These are phyloP conservation scores for Phaffomyces antillensis DNA, from an alignment of 805 yeast genomes.

Conservation along the genomic window DNA sequence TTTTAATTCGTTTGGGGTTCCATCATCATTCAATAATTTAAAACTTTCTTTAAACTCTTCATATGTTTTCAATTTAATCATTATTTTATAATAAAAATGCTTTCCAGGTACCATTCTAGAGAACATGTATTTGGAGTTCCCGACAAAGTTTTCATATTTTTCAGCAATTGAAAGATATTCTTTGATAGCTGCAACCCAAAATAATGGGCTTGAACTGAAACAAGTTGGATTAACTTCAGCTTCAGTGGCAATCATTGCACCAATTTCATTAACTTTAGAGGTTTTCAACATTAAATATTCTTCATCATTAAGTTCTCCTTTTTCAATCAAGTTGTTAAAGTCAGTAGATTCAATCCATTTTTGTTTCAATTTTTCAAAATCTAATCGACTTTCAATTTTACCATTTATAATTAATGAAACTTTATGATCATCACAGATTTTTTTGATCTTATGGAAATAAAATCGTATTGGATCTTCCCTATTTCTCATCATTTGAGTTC, in stretches of 20 bases:
- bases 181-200: constrained; percentile 48
- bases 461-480: constrained; percentile 75
- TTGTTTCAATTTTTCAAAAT: constrained; percentile 44
- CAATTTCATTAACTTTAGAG: constrained; percentile 46
- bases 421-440: constrained; percentile 50
- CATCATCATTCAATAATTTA: constrained; percentile 15
- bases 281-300: background rate
- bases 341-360: constrained; percentile 19
- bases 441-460: constrained; percentile 54
- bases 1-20: constrained; percentile 1
- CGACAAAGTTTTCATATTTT: constrained; percentile 50
- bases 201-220: constrained; percentile 38
- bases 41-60: constrained; percentile 36
- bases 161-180: constrained; percentile 52
- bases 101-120: constrained; percentile 76
- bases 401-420: constrained; percentile 84
- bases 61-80: constrained; percentile 49
- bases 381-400: constrained; percentile 48
- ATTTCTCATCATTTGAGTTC: constrained; percentile 84
- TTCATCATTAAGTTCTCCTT: background rate
- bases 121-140: constrained; percentile 78
- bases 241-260: constrained; percentile 89
- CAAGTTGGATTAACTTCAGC: constrained; percentile 87
- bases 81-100: constrained; percentile 46
- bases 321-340: constrained; percentile 1